Base-by-base conservation (phyloP, 2,329 filamentous ascomycete species). In the Pseudocercospora eumusae region DNA sequence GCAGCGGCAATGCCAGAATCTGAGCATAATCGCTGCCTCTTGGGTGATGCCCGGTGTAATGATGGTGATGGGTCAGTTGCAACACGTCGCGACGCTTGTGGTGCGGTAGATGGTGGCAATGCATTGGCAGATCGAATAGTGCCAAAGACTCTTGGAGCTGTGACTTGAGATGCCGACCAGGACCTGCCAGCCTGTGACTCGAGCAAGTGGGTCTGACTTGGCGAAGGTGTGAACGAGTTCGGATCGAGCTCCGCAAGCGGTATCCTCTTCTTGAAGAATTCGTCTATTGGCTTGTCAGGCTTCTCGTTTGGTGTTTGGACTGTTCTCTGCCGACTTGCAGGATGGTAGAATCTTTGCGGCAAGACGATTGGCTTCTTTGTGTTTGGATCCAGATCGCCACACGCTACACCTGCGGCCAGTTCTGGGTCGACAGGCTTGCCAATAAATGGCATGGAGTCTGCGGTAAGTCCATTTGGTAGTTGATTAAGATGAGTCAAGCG, bases 361-460 rank as follows among this genome's bases (percentile, higher is more conserved):
- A 83, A 61, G 23, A 73, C 66, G 53, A 88, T 82, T 2, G 82
- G 83, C 63, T 87, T 75, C 76, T 97, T 98, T 1, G 92, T 96
- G 68, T 93, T 95, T 1, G 95, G 95, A 74, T 98, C 89, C 50
- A 97, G 77, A 68, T 96, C 90, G 36, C 95, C 95, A 40, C 75
- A 80, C 23, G 95, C 92, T 62, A 99, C 88, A 5, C 86, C 87
- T 56, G 82, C 81, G 7, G 93, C 92, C 62, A 91, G 75, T 54
- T 87, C 81, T 1, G 88, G 79, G 7, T 74, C 71, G 31, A 71
- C 69, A 54, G 64, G 82, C 20, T 83, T 80, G 28, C 95, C 96
- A 66, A 99, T 91, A 70, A 89, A 98, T 0, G 89, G 84, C 82
- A 96, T 88, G 45, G 89, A 84, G 9, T 87, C 84, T 0, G 88